Evolutionary conservation across 768 basidiomycete genomes (phyloP).

Genomic region (Rhizopogon vulgaris): DNA sequence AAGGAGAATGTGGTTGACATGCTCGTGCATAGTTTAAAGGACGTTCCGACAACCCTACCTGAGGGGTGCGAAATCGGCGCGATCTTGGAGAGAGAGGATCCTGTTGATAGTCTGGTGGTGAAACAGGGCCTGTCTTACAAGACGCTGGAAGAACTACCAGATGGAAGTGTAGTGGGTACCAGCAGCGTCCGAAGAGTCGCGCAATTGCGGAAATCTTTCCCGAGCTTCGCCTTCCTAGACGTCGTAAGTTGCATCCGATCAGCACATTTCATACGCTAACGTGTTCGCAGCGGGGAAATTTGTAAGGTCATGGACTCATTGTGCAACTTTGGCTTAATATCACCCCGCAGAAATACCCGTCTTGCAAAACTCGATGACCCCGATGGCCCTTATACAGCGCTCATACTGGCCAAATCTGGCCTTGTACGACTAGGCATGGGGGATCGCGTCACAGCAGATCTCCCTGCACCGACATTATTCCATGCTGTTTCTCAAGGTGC

Average conservation of each 20-base stretch:
- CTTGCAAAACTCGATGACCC: slow-evolving; percentile 85
- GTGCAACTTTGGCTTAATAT: slow-evolving; percentile 5
- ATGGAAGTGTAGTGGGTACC: slow-evolving; percentile 90
- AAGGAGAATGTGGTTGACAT: slow-evolving; percentile 72
- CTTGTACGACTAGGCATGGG: slow-evolving; percentile 74
- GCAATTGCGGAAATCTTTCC: slow-evolving; percentile 76
- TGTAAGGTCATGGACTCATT: slow-evolving; percentile 45
- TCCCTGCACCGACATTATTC: slow-evolving; percentile 72
- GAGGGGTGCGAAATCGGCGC: slow-evolving; percentile 81
- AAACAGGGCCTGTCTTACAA: slow-evolving; percentile 70
- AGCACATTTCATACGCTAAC: neutral
- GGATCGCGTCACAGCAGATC: slow-evolving; percentile 67
- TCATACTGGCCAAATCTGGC: slow-evolving; percentile 92
- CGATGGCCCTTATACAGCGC: slow-evolving; percentile 72
- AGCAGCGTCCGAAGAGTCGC: slow-evolving; percentile 91
- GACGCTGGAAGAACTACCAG: slow-evolving; percentile 74
- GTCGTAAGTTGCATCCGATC: slow-evolving; percentile 53
- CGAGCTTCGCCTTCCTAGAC: slow-evolving; percentile 74
- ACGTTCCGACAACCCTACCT: slow-evolving; percentile 85
- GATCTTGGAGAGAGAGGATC: slow-evolving; percentile 82
- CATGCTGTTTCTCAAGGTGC: slow-evolving; percentile 96
- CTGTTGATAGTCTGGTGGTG: slow-evolving; percentile 83
- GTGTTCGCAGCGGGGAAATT: slow-evolving; percentile 65
- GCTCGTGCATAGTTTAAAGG: slow-evolving; percentile 90
- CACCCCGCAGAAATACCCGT: slow-evolving; percentile 70